Conservation (phyloP, 495 filamentous ascomycete genomes). For the Podospora pseudocomata region DNA sequence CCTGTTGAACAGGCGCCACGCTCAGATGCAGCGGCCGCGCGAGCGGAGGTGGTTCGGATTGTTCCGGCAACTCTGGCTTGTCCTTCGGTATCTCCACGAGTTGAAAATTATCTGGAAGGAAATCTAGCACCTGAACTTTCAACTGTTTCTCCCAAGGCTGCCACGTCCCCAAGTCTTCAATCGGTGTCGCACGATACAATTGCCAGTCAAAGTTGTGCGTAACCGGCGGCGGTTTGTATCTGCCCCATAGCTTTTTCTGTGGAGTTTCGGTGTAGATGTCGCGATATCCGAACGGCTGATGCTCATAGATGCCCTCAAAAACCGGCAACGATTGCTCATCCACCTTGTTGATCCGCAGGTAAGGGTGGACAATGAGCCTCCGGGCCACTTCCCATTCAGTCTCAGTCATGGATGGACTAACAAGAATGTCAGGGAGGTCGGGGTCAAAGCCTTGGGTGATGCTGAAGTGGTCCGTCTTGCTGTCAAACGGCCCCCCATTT, state of each 20-base stretch:
- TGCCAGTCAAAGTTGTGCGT: constrained; percentile 20
- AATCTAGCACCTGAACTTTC: neutral
- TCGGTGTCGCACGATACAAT: neutral
- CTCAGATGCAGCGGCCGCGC: neutral
- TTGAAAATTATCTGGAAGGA: neutral
- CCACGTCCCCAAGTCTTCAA: neutral
- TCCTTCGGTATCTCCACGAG: neutral
- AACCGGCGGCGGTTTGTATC: neutral
- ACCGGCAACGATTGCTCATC: neutral
- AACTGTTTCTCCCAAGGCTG: neutral
- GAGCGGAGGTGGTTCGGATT: neutral
- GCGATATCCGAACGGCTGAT: constrained; percentile 24
- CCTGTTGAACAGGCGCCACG: too few species aligned
- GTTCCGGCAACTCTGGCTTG: neutral
- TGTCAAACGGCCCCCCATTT: neutral
- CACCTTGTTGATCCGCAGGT: constrained; percentile 6
- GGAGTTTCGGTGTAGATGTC: constrained; percentile 21
- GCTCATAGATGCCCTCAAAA: neutral
- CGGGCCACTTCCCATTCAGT: constrained; percentile 20
- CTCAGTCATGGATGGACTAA: constrained; percentile 16
- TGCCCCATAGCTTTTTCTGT: neutral
- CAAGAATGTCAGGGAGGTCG: constrained; percentile 15
- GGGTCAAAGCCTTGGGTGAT: neutral
- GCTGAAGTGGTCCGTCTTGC: neutral
- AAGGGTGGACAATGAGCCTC: constrained; percentile 19